Conservation (phyloP, 2,329 filamentous ascomycete genomes). For the Ophiocordyceps camponoti-saundersi region DNA sequence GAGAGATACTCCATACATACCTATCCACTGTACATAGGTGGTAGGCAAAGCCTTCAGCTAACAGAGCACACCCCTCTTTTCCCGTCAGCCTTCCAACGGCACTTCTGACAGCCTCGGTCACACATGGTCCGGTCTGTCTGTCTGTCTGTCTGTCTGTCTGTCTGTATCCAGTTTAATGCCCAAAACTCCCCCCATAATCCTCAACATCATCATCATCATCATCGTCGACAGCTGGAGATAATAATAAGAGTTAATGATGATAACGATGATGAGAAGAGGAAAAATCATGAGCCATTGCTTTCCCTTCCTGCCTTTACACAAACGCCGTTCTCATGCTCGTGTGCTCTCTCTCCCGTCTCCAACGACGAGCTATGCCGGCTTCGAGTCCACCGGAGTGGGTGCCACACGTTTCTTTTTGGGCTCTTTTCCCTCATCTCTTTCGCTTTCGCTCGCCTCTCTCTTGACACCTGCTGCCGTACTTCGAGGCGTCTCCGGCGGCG, state of each 20-base stretch:
- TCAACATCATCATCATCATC: no score
- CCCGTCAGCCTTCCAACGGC: background rate
- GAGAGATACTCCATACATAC: background rate
- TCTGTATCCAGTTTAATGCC: no score
- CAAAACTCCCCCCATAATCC: no score
- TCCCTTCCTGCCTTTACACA: background rate
- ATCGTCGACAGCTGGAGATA: no score
- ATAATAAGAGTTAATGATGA: constrained; percentile 8
- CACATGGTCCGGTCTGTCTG: constrained; percentile 12
- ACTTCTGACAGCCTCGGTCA: constrained; percentile 1
- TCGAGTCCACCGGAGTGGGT: constrained; percentile 38
- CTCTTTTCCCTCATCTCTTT: constrained; percentile 33
- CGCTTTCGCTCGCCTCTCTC: constrained; percentile 38
- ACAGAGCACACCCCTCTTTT: background rate
- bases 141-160: no score
- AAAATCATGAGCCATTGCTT: background rate
- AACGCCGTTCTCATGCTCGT: background rate
- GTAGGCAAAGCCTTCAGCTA: no score
- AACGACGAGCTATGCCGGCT: constrained; percentile 1
- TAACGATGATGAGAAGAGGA: constrained; percentile 7
- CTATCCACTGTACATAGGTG: no score
- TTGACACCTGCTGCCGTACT: constrained; percentile 22
- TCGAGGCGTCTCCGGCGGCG: constrained; percentile 75
- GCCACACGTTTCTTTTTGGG: constrained; percentile 56
- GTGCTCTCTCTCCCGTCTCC: background rate